Conservation (phyloP, 108 stramenopile genomes). For the Cyclotella sp. region DNA sequence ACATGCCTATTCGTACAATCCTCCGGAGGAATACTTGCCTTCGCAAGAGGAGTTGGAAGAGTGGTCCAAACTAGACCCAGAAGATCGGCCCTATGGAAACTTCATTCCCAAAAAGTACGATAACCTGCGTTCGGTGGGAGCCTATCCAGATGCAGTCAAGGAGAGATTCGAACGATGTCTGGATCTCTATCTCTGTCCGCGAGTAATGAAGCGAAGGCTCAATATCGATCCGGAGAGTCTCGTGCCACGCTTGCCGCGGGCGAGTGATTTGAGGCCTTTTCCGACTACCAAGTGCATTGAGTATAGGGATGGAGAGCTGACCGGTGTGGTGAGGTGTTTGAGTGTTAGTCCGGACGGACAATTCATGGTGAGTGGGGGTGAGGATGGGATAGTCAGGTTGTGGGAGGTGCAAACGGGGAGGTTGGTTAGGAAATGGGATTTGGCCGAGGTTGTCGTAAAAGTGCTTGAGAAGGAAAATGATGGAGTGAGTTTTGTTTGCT, state of each 20-base stretch:
- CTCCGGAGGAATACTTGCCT: constrained; percentile 96
- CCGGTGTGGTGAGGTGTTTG: constrained; percentile 78
- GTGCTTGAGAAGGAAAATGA: constrained; percentile 43
- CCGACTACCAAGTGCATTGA: constrained; percentile 91
- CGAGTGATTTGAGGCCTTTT: constrained; percentile 95
- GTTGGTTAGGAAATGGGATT: constrained; percentile 78
- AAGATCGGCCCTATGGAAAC: constrained; percentile 90
- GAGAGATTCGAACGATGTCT: constrained; percentile 99
- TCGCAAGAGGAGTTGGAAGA: constrained; percentile 92
- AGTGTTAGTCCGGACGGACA: constrained; percentile 94
- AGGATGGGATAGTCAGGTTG: constrained; percentile 89
- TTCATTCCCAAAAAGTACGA: constrained; percentile 91
- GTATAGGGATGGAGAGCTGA: constrained; percentile 62
- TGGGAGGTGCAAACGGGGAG: constrained; percentile 96
- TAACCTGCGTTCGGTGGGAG: constrained; percentile 92
- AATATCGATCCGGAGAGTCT: constrained; percentile 97
- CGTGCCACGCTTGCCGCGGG: constrained; percentile 94
- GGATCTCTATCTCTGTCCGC: constrained; percentile 98
- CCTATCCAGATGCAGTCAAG: constrained; percentile 91
- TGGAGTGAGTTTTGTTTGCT: constrained; percentile 16
- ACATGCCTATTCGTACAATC: constrained; percentile 96
- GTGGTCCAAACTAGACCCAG: constrained; percentile 90
- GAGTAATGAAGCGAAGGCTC: constrained; percentile 92
- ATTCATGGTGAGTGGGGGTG: constrained; percentile 92
- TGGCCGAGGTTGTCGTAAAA: constrained; percentile 31